Evolutionary conservation across 164 flowering plant species (phyloP), one percentile per base, ranked within the genome.

Genomic region (Buxus sempervirens): DNA sequence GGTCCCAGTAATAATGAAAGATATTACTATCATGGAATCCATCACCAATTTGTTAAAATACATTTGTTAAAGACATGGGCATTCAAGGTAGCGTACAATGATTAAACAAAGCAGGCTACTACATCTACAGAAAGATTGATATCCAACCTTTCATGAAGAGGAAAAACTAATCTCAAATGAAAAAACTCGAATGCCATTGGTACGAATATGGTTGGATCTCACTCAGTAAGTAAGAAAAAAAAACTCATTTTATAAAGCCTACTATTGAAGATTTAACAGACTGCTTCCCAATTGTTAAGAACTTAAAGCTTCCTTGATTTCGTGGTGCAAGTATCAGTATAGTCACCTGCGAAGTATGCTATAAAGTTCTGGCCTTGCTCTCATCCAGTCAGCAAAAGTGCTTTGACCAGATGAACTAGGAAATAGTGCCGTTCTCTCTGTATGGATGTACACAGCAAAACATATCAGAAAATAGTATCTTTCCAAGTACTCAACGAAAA

Each of bases 391-490:
- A 71, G 90, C 77, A 81, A 94, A 94, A 81, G 85, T 85, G 74
- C 78, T 80, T 66, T 79, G 87, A 73, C 74, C 77, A 72, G 75
- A 71, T 21, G 86, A 81, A 76, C 73, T 78, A 65, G 90, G 80
- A 62, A 57, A 82, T 42, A 86, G 85, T 18, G 85, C 85, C 68
- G 82, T 79, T 77, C 88, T 84, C 77, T 91, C 95, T 18, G 95
- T 88, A 75, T 94, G 95, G 69, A 94, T 82, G 75, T 94, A 94
- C 57, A 94, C 98, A 74, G 98, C 84, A 85, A 94, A 94, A 77
- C 98, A 94, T 75, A 94, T 94, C 51, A 91, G 95, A 77, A 85
- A 94, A 84, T 94, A 94, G 78, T 94, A 94, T 79, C 96, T 84
- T 71, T 94, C 98, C 84, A 94, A 74, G 81, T 94, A 94, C 82